Evolutionary conservation across 2,329 filamentous ascomycete genomes (phyloP), one percentile per base, ranked within the genome.

Genomic region (Claviceps sp.): DNA sequence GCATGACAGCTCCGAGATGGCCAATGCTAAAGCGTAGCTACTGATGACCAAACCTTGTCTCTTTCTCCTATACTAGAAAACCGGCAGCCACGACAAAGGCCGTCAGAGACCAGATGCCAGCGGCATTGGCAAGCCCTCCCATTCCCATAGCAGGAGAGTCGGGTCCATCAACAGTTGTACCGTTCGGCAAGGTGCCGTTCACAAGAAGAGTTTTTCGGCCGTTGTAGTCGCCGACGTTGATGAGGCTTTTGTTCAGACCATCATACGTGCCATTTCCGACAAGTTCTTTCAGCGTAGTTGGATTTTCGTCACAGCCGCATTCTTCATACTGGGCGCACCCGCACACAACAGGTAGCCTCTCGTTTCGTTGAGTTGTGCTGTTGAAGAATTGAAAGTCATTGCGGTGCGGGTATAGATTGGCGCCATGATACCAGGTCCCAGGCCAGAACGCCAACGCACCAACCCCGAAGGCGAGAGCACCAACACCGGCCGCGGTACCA

Each of bases 111-210:
- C 75, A 79, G 63, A 71, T 73, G 30, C 75, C 76, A 4, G 69
- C 63, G 1, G 67, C 58, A 54, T 71, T 61, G 2, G 68, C 59
- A 42, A 73, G 50, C 1, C 57, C 57, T 13, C 56, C 58, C 55
- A 71, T 55, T 34, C 65, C 60, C 2, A 55, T 57, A 20, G 57
- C 68, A n/a, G 67, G 63, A 7, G 72, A 63, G 3, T 63, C 54
- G 4, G 58, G 54, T 2, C 54, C 59, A 42, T 60, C 63, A 14
- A 55, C 72, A 0, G 79, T 82, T 0, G 82, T 85, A 48, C 79
- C 80, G 58, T 85, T 84, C 34, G 82, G 78, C 3, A 91, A 69
- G 0, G 84, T 86, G n/a, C 87, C 87, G 63, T 89, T 89, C 63
- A 91, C 69, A 34, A 87, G 71, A 40, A 93, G 75, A 1, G 78